phyloP scores from a whole-genome alignment of 805 yeast genomes.

The Candida piceae region DNA sequence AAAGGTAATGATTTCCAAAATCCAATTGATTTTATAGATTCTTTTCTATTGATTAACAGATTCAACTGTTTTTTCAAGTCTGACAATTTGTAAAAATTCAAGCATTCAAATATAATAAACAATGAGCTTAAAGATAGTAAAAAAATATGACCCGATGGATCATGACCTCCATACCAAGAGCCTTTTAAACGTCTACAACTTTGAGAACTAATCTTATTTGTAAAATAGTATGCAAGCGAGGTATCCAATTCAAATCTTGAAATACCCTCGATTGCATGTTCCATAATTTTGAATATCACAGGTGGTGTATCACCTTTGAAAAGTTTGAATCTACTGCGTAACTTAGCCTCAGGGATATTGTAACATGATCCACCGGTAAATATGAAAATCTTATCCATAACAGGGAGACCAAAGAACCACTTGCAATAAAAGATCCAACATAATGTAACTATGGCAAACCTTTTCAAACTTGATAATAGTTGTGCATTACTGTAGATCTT shows the following conservation, averaged over 20 bases:
- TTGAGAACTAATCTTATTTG: constrained; percentile 29
- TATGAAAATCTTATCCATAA: constrained; percentile 82
- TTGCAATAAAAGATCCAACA: constrained; percentile 91
- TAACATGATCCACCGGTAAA: constrained; percentile 80
- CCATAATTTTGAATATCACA: too few species aligned
- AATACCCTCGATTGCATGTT: too few species aligned
- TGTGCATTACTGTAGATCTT: neutral
- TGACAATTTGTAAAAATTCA: constrained; percentile 15
- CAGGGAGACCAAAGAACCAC: constrained; percentile 77
- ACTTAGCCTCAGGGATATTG: constrained; percentile 20
- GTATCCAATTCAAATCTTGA: neutral
- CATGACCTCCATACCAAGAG: constrained; percentile 81
- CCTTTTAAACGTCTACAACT: constrained; percentile 59
- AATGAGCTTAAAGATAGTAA: constrained; percentile 62
- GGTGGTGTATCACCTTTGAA: too few species aligned
- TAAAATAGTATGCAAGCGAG: constrained; percentile 7
- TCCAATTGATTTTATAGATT: too few species aligned
- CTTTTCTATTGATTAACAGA: too few species aligned
- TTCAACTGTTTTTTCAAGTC: constrained; percentile 10
- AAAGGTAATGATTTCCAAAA: constrained; percentile 6
- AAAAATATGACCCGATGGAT: constrained; percentile 93
- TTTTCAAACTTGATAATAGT: constrained; percentile 21
- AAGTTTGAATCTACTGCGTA: neutral
- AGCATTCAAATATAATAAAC: constrained; percentile 60
- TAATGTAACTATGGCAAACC: constrained; percentile 52